Base-by-base conservation (phyloP, 2,329 filamentous ascomycete genomes). In the Claviceps humidiphila region DNA sequence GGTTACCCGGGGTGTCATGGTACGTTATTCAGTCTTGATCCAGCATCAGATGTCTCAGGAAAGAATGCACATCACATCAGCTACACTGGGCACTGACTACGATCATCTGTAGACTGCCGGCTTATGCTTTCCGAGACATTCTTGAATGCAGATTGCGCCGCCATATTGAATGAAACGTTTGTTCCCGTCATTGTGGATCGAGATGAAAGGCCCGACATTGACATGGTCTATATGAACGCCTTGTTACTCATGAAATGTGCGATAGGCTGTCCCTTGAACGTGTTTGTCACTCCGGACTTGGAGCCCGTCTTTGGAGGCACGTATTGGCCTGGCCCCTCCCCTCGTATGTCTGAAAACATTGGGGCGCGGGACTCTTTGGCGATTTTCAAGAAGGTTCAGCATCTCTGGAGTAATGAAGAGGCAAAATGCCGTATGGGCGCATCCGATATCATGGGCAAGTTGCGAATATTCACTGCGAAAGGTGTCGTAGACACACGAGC, bases 201-300 rank as follows among this genome's bases (percentile, higher is more conserved):
- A 55, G 93, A 98, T 68, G 89, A 95, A 69, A 82, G 91, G 30
- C 91, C 91, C 8, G 90, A 97, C 64, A 82, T 97, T 57, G 93
- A 98, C 64, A 83, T 87, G 56, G 90, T 97, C 58, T 97, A 97
- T 67, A 96, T 96, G 89, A 95, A 95, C 71, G 98, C 95, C 67
- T 85, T 95, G 42, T 89, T 96, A 66, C 91, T 91, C 1, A 91
- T 93, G 11, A 95, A 85, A 54, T 89, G 87, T 20, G 84, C 81
- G 1, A 91, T 89, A 9, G 93, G 93, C 41, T 97, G 93, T 90
- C 93, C 93, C 1, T 71, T 97, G 55, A 97, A 96, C 63, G 84
- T 95, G n/a, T 97, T 98, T 65, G 77, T 97, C 34, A 98, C 93
- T 0, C 89, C 93, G 0, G 84, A 95, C 58, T 77, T 97, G 26